Evolutionary conservation across 805 yeast genomes (phyloP).

Genomic region (Starmerella geochares): DNA sequence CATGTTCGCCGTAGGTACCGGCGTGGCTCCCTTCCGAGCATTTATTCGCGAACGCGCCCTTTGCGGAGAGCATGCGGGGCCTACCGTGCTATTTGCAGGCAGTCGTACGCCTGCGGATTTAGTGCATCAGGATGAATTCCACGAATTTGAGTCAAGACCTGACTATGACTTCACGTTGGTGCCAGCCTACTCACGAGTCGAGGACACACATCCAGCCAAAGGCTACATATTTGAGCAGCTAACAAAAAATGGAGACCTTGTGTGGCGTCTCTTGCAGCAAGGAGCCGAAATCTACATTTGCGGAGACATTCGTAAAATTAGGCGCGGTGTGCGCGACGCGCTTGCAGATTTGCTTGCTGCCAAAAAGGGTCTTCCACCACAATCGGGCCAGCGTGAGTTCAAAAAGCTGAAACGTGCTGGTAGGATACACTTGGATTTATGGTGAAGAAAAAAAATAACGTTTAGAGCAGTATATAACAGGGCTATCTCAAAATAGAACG

Average conservation of each 20-base stretch:
- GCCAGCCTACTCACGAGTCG: conserved; percentile 20
- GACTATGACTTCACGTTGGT: conserved; percentile 9
- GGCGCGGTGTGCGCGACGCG: conserved; percentile 15
- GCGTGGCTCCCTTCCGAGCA: conserved; percentile 84
- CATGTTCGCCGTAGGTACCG: conserved; percentile 83
- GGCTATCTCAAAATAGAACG: too few species aligned
- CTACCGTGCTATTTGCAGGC: conserved; percentile 19
- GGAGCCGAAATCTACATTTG: conserved; percentile 23
- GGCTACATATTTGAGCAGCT: conserved; percentile 17
- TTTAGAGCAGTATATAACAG: too few species aligned
- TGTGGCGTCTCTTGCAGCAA: conserved; percentile 13
- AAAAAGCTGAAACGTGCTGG: conserved; percentile 25
- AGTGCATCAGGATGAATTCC: conserved; percentile 17
- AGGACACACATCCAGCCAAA: neutral
- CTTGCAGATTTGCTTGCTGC: conserved; percentile 15
- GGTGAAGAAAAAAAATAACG: conserved; percentile 30
- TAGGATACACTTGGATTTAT: conserved; percentile 38
- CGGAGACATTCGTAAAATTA: conserved; percentile 21
- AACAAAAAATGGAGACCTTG: conserved; percentile 8
- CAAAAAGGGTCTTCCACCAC: conserved; percentile 3
- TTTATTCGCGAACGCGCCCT: conserved; percentile 64
- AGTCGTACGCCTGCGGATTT: conserved; percentile 19
- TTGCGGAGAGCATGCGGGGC: conserved; percentile 22
- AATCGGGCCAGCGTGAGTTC: conserved; percentile 16
- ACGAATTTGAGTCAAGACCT: neutral